Conservation (phyloP, 2,329 filamentous ascomycete genomes). For the Talaromyces sp. region DNA sequence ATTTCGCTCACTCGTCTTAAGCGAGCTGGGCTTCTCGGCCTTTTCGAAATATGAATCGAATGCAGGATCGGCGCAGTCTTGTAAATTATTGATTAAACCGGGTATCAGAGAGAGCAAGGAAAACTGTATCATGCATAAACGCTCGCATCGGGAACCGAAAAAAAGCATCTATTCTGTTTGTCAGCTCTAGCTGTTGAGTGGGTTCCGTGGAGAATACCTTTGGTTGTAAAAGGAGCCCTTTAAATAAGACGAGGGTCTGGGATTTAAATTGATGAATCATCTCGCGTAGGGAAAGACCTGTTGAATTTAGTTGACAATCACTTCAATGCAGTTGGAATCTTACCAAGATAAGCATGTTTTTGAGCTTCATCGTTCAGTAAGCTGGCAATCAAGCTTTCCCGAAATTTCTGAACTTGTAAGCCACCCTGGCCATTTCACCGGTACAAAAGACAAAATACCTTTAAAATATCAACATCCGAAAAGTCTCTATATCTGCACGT, state of each 20-base stretch:
- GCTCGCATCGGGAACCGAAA: constrained; percentile 93
- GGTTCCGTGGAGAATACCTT: constrained; percentile 57
- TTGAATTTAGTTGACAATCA: constrained; percentile 13
- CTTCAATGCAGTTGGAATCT: constrained; percentile 26
- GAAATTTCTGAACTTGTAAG: constrained; percentile 61
- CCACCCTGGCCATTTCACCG: neutral
- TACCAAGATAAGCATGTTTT: constrained; percentile 80
- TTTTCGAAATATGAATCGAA: constrained; percentile 76
- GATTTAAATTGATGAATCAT: constrained; percentile 91
- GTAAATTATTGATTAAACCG: constrained; percentile 81
- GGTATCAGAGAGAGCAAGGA: constrained; percentile 93
- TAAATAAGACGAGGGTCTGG: constrained; percentile 89
- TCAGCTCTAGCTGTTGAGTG: neutral
- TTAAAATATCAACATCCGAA: constrained; percentile 80
- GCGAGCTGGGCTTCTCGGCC: constrained; percentile 70
- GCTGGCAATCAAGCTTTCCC: constrained; percentile 69
- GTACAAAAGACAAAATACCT: constrained; percentile 39
- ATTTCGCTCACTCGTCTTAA: constrained; percentile 85
- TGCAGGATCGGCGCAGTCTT: constrained; percentile 92
- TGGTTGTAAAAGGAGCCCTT: constrained; percentile 87
- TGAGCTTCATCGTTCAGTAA: constrained; percentile 63
- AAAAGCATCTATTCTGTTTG: constrained; percentile 74
- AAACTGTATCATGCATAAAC: constrained; percentile 97
- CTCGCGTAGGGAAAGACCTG: constrained; percentile 70
- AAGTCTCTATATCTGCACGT: constrained; percentile 60